phyloP scores from a whole-genome alignment of 495 filamentous ascomycete species.

The Hypoxylon lenormandii region DNA sequence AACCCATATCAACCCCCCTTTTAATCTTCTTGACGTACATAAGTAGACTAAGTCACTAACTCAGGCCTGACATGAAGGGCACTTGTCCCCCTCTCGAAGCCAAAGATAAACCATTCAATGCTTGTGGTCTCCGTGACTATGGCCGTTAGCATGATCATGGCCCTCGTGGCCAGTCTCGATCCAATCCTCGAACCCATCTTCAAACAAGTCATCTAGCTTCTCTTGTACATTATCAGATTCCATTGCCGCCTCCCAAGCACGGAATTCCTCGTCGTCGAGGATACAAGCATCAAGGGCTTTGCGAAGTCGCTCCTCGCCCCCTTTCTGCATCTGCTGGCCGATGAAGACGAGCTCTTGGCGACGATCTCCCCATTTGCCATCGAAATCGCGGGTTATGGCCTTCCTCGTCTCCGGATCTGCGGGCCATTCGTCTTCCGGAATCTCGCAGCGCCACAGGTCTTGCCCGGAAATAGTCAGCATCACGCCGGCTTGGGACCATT shows the following conservation, averaged over 20 bases:
- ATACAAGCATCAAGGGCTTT: slow-evolving; percentile 64
- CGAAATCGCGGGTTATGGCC: slow-evolving; percentile 42
- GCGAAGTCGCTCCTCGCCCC: slow-evolving; percentile 54
- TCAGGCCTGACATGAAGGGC: no score
- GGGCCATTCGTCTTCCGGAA: slow-evolving; percentile 59
- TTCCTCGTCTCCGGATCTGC: slow-evolving; percentile 31
- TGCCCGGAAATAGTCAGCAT: slow-evolving; percentile 69
- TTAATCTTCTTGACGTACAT: no score
- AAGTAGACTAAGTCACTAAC: no score
- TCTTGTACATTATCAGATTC: slow-evolving; percentile 53
- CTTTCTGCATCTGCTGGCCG: slow-evolving; percentile 60
- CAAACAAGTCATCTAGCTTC: slow-evolving; percentile 59
- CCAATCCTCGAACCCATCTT: slow-evolving; percentile 71
- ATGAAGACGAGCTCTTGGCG: slow-evolving; percentile 72
- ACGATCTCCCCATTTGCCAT: slow-evolving; percentile 68
- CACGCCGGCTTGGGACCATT: slow-evolving; percentile 71
- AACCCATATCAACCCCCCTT: no score
- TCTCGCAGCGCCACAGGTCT: slow-evolving; percentile 66
- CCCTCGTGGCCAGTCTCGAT: slow-evolving; percentile 58
- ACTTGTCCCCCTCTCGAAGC: no score
- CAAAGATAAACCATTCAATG: neutral
- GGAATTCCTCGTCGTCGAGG: slow-evolving; percentile 63
- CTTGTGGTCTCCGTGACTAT: slow-evolving; percentile 25
- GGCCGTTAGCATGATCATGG: slow-evolving; percentile 46
- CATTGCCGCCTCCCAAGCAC: slow-evolving; percentile 65